phyloP scores from a whole-genome alignment of 2,329 filamentous ascomycete species.

The Stenocarpella maydis region DNA sequence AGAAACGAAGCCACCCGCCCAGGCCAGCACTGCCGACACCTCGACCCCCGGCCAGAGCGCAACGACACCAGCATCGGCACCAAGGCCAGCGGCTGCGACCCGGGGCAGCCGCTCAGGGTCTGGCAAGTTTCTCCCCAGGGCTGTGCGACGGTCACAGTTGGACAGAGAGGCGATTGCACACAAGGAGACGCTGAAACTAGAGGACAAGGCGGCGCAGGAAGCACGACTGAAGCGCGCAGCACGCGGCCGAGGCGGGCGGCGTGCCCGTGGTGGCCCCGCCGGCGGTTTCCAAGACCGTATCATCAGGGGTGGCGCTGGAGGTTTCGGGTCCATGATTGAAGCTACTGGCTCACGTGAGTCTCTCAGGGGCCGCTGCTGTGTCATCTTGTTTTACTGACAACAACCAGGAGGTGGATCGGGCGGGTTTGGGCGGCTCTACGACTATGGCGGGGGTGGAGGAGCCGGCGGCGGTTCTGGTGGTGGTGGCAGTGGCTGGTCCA shows the following conservation, averaged over 20 bases:
- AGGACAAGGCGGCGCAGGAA: slow-evolving; percentile 44
- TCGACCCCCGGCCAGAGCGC: slow-evolving; percentile 13
- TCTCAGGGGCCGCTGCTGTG: neutral
- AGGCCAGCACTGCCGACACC: neutral
- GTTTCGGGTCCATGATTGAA: slow-evolving; percentile 32
- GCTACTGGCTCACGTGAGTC: slow-evolving; percentile 29
- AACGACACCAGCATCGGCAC: neutral
- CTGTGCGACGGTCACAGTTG: slow-evolving; percentile 44
- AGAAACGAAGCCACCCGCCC: neutral
- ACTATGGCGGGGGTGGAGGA: slow-evolving; percentile 36
- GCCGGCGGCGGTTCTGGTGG: slow-evolving; percentile 22
- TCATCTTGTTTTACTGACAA: slow-evolving; percentile 5
- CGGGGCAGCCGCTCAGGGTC: slow-evolving; percentile 25
- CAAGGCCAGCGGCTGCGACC: slow-evolving; percentile 21
- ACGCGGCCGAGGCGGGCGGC: slow-evolving; percentile 41
- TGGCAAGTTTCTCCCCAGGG: slow-evolving; percentile 45
- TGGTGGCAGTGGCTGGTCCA: slow-evolving; percentile 23
- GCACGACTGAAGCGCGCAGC: slow-evolving; percentile 38
- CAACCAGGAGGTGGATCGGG: slow-evolving; percentile 13
- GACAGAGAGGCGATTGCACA: slow-evolving; percentile 48
- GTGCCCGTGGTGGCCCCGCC: slow-evolving; percentile 39
- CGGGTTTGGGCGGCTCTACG: slow-evolving; percentile 35
- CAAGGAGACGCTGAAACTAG: slow-evolving; percentile 45
- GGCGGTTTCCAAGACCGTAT: slow-evolving; percentile 31
- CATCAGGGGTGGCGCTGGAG: slow-evolving; percentile 27